Evolutionary conservation across 2,329 filamentous ascomycete genomes (phyloP), one percentile per base, ranked within the genome.

Genomic region (Furcasterigmium sp.): DNA sequence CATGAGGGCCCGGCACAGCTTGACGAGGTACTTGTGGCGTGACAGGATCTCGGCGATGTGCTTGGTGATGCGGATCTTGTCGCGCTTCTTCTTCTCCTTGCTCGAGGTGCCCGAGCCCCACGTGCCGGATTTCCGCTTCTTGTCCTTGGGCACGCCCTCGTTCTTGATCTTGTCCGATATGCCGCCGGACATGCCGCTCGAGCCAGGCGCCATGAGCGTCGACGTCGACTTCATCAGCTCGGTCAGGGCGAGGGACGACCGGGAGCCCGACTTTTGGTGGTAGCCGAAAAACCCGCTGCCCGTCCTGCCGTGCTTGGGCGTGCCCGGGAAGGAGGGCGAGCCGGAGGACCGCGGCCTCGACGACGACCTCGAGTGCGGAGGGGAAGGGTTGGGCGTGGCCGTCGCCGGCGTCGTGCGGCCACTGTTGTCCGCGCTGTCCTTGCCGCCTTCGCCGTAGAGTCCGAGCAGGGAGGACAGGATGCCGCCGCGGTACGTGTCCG

Each of bases 1-100:
- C 90, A 96, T 96, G 45, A 96, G 69, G 2, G 87, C 87, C 32
- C 83, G 80, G 59, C 91, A 95, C 30, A 96, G 76, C 60, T 87
- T 89, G 43, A 91, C 76, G 11, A 96, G 74, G 59, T 95, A 96
- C 43, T 80, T 78, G 53, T 95, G 90, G 3, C 90, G 79, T 28
- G 83, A 82, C 17, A 95, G 75, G 14, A 86, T 91, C 48, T 78
- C 72, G 5, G 79, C 79, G 46, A 84, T 82, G 51, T 80, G 76
- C 9, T 76, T 65, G 1, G 74, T 80, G 51, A 80, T 78, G 19
- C 67, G 55, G 18, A 56, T 53, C 46, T 65, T 56, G 8, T 49
- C 48, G 18, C 56, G 51, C 46, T 65, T 56, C 18, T 67, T 63
- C 9, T 49, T 47, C 10, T 45, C 11, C 39, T 46, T 50, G 17